Conservation (phyloP, 2,329 filamentous ascomycete species). For the Phaeosphaeriaceae sp. region DNA sequence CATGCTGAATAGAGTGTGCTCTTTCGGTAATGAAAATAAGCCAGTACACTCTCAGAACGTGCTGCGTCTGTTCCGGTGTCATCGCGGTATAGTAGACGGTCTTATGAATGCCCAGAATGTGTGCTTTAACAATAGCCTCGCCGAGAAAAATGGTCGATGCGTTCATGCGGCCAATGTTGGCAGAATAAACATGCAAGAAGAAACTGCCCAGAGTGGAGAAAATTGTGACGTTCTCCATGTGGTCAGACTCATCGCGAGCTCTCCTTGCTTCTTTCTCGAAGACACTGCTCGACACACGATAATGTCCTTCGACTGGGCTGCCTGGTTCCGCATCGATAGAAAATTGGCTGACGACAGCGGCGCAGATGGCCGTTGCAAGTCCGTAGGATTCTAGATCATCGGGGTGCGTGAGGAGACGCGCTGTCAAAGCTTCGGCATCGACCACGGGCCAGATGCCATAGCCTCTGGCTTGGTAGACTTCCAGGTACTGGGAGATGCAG, state of each 20-base stretch:
- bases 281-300: conserved; percentile 36
- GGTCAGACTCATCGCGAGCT: conserved; percentile 38
- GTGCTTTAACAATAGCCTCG: conserved; percentile 44
- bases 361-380: conserved; percentile 41
- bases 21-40: conserved; percentile 47
- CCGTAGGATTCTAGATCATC: conserved; percentile 44
- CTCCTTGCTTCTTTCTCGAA: conserved; percentile 42
- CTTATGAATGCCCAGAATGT: conserved; percentile 43
- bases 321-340: conserved; percentile 40
- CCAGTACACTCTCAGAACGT: conserved; percentile 44
- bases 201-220: conserved; percentile 40
- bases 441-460: conserved; percentile 47
- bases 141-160: conserved; percentile 42
- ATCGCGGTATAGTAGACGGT: conserved; percentile 33
- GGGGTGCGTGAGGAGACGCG: conserved; percentile 39
- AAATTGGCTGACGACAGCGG: conserved; percentile 47
- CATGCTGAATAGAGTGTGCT: conserved; percentile 46
- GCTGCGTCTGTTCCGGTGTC: conserved; percentile 35
- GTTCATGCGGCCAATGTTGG: conserved; percentile 45
- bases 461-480: conserved; percentile 39
- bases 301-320: conserved; percentile 42
- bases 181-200: conserved; percentile 46
- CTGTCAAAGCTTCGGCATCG: conserved; percentile 41
- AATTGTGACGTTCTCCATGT: conserved; percentile 40
- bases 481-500: conserved; percentile 42